Conservation (phyloP, 108 stramenopile genomes). For the Nitzschia sp. region DNA sequence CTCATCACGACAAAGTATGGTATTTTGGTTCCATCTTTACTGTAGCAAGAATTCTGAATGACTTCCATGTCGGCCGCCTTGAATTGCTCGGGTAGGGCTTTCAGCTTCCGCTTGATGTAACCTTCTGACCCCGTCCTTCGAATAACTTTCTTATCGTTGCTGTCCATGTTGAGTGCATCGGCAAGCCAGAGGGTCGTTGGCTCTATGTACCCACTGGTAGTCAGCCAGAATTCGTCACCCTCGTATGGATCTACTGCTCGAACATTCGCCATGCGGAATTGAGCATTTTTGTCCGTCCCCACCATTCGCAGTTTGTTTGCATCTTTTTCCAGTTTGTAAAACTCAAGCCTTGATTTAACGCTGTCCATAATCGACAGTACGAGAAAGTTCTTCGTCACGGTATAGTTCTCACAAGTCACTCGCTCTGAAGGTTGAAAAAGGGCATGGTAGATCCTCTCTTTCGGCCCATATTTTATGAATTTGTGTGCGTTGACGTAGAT, state of each 20-base stretch:
- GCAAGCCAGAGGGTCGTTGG: constrained; percentile 71
- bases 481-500: constrained; percentile 55
- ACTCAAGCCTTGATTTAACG: constrained; percentile 63
- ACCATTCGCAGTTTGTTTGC: constrained; percentile 48
- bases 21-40: constrained; percentile 84
- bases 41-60: constrained; percentile 67
- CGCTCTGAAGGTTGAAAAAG: constrained; percentile 67
- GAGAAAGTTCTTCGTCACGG: constrained; percentile 63
- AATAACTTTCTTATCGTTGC: constrained; percentile 48
- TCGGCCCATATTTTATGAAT: constrained; percentile 60
- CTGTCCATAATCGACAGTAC: constrained; percentile 62
- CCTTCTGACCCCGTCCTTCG: constrained; percentile 41
- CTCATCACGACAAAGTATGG: constrained; percentile 81
- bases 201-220: constrained; percentile 75
- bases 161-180: constrained; percentile 64
- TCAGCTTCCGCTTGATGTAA: constrained; percentile 52
- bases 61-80: constrained; percentile 65
- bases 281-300: constrained; percentile 51
- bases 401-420: constrained; percentile 46
- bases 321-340: constrained; percentile 56
- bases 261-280: constrained; percentile 46
- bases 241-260: constrained; percentile 59
- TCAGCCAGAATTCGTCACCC: constrained; percentile 73
- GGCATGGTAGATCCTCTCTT: constrained; percentile 51
- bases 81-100: constrained; percentile 66